Evolutionary conservation across 2,329 filamentous ascomycete genomes (phyloP).

Genomic region (Venturia asperata): DNA sequence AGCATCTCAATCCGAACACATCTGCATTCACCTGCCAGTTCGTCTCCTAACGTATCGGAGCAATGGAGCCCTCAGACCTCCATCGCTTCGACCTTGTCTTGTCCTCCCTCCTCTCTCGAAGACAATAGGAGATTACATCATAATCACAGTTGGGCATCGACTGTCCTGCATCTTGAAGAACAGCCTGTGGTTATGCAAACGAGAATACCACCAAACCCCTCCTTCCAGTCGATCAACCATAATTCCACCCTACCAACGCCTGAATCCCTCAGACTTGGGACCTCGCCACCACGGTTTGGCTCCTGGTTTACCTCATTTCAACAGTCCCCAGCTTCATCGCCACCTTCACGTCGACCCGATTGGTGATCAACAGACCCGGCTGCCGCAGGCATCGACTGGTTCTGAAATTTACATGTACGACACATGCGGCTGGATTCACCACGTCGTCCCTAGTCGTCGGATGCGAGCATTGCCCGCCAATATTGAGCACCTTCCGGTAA

Average conservation of each 20-base stretch:
- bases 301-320: neutral
- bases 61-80: neutral
- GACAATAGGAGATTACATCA: neutral
- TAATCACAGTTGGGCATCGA: neutral
- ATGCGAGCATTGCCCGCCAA: neutral
- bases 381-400: neutral
- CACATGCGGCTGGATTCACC: neutral
- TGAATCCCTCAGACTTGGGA: neutral
- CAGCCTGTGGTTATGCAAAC: conserved; percentile 2
- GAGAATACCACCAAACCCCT: neutral
- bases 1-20: neutral
- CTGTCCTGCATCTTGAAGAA: conserved; percentile 3
- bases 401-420: neutral
- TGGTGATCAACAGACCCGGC: neutral
- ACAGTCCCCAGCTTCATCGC: conserved; percentile 3
- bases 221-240: neutral
- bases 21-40: neutral
- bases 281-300: neutral
- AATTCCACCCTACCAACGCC: neutral
- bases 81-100: neutral
- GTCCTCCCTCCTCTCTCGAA: neutral
- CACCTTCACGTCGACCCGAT: neutral
- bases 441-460: neutral
- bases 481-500: neutral
- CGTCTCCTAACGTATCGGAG: neutral